phyloP scores from a whole-genome alignment of 345 rosid genomes.

The Rhizophora mangle region DNA sequence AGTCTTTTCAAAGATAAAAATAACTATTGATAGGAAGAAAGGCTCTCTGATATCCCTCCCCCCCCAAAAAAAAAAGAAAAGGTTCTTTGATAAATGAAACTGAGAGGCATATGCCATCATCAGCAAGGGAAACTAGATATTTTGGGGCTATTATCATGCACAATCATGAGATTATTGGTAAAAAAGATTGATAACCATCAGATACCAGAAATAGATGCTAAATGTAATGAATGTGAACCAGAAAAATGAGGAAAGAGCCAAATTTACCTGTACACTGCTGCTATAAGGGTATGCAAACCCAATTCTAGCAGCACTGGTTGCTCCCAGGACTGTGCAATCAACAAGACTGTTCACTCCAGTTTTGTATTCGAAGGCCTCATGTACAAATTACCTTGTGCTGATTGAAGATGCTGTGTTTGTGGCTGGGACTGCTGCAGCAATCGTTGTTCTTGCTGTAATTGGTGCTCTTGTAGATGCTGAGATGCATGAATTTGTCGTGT shows the following conservation, averaged over 20 bases:
- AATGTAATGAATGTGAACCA: background rate
- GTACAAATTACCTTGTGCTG: slow-evolving; percentile 56
- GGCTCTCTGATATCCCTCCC: no score
- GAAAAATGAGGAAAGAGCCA: background rate
- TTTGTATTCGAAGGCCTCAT: slow-evolving; percentile 56
- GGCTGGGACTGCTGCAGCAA: slow-evolving; percentile 44
- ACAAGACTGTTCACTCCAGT: slow-evolving; percentile 53
- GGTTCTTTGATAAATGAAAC: no score
- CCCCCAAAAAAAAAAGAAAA: no score
- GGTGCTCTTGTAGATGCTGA: slow-evolving; percentile 54
- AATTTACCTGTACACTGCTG: slow-evolving; percentile 76
- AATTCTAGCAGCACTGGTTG: slow-evolving; percentile 42
- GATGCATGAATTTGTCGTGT: slow-evolving; percentile 32
- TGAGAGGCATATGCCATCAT: no score
- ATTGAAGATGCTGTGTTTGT: slow-evolving; percentile 57
- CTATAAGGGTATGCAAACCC: slow-evolving; percentile 52
- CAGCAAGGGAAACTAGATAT: no score
- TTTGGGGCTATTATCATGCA: no score
- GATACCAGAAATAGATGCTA: background rate
- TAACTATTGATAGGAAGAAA: no score
- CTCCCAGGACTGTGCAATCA: slow-evolving; percentile 44
- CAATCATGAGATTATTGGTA: no score
- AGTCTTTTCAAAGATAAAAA: no score
- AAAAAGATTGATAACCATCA: background rate
- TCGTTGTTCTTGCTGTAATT: slow-evolving; percentile 20